Conservation (phyloP, 225 moss, liverwort and hornwort genomes). For the Straminergon stramineum region DNA sequence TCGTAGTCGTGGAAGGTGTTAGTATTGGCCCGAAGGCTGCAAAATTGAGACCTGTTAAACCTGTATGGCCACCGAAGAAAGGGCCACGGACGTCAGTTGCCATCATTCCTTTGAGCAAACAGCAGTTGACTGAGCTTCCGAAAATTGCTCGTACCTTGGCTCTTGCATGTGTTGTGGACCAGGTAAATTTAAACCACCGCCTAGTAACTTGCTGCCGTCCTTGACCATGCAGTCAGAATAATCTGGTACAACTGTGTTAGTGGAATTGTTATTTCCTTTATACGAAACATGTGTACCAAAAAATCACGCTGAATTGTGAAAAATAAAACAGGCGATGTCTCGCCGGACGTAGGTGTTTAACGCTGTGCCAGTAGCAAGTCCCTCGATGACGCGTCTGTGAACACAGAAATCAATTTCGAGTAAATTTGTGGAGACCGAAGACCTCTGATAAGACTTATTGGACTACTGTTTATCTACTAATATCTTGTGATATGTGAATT, state of each 20-base stretch:
- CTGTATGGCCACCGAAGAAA: conserved; percentile 80
- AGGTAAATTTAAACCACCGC: conserved; percentile 27
- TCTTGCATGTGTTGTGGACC: conserved; percentile 89
- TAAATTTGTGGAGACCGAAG: background rate
- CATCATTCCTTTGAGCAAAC: conserved; percentile 39
- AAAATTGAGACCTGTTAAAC: conserved; percentile 61
- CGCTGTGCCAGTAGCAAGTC: background rate
- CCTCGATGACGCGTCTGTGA: background rate
- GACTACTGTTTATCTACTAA: background rate
- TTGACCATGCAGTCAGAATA: background rate
- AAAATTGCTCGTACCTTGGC: conserved; percentile 86
- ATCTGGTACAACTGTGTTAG: background rate
- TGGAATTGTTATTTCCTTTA: background rate
- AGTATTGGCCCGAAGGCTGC: conserved; percentile 27
- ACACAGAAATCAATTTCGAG: background rate
- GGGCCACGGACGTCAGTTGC: conserved; percentile 11
- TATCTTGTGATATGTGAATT: background rate
- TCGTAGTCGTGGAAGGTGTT: conserved; percentile 68
- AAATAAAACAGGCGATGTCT: background rate
- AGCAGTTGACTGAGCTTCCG: conserved; percentile 66
- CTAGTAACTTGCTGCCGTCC: background rate
- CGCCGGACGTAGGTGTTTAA: background rate
- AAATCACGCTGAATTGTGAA: background rate
- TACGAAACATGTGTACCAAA: background rate
- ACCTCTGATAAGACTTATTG: background rate